Conservation (phyloP, 129 eudicot genomes). For the Silybum marianum region DNA sequence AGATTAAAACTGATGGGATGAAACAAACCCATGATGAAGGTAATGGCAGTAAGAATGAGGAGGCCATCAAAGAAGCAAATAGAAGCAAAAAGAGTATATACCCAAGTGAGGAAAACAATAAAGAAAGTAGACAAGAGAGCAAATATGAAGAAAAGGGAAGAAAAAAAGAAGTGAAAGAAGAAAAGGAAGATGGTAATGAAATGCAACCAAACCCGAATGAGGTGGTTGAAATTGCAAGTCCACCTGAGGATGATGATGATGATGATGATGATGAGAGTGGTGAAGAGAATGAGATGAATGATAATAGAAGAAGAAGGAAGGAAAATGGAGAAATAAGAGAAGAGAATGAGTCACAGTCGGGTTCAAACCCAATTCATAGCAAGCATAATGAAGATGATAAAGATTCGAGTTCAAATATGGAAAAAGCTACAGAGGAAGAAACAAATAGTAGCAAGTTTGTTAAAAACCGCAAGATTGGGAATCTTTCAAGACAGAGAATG, state of each 20-base stretch:
- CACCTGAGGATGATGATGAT: slow-evolving; percentile 19
- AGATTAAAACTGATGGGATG: neutral
- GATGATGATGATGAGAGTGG: slow-evolving; percentile 28
- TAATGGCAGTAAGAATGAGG: slow-evolving; percentile 17
- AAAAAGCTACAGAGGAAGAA: neutral
- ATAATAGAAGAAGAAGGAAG: neutral
- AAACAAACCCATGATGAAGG: neutral
- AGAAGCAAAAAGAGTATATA: slow-evolving; percentile 5
- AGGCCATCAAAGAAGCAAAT: neutral
- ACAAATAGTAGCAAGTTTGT: neutral
- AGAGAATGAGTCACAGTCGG: slow-evolving; percentile 2
- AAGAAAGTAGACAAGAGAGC: neutral
- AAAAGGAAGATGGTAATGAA: slow-evolving; percentile 21
- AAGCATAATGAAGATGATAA: slow-evolving; percentile 2
- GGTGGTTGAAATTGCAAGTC: slow-evolving; percentile 11
- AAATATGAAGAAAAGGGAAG: neutral
- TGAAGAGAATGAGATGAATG: slow-evolving; percentile 22
- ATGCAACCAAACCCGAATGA: slow-evolving; percentile 15
- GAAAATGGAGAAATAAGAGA: slow-evolving; percentile 12
- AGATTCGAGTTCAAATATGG: neutral
- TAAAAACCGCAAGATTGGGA: neutral
- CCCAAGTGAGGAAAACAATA: neutral
- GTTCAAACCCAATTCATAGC: slow-evolving; percentile 6
- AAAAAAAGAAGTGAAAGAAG: neutral
- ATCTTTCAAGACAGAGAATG: neutral